These are phyloP conservation scores for Diaporthe aspalathi DNA, from an alignment of 2,329 filamentous ascomycete species.

Conservation along the genomic window DNA sequence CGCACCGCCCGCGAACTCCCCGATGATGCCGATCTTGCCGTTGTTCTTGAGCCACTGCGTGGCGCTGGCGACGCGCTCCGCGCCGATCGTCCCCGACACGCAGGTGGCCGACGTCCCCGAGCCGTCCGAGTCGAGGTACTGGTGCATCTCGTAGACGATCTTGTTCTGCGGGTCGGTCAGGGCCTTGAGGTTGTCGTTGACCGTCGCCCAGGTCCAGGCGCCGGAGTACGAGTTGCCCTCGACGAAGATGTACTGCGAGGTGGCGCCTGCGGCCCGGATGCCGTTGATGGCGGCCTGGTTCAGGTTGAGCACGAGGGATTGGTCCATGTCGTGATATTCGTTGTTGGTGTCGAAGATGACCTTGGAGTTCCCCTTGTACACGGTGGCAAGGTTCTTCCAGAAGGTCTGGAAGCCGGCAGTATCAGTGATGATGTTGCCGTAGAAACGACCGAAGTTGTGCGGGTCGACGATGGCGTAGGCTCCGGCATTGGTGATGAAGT, in stretches of 20 bases:
- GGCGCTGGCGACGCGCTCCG: conserved; percentile 59
- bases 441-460: conserved; percentile 69
- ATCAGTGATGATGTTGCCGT: conserved; percentile 63
- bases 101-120: conserved; percentile 61
- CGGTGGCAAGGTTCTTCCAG: conserved; percentile 66
- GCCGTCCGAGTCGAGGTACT: conserved; percentile 66
- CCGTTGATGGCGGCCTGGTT: conserved; percentile 71
- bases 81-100: conserved; percentile 61
- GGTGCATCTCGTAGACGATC: conserved; percentile 68
- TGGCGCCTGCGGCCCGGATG: conserved; percentile 67
- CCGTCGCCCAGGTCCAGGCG: conserved; percentile 52
- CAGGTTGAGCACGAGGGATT: conserved; percentile 64
- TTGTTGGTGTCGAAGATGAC: conserved; percentile 74
- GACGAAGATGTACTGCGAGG: conserved; percentile 61
- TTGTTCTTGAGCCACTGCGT: conserved; percentile 67
- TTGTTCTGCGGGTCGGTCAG: conserved; percentile 61
- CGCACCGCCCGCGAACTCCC: conserved; percentile 65
- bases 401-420: conserved; percentile 63
- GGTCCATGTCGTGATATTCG: conserved; percentile 70
- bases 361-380: conserved; percentile 62
- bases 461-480: conserved; percentile 55
- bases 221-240: conserved; percentile 49
- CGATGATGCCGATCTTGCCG: conserved; percentile 64
- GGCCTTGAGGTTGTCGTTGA: conserved; percentile 52
- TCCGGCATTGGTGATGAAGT: conserved; percentile 47